phyloP scores from a whole-genome alignment of 768 basidiomycete species.

The Lactarius vividus region DNA sequence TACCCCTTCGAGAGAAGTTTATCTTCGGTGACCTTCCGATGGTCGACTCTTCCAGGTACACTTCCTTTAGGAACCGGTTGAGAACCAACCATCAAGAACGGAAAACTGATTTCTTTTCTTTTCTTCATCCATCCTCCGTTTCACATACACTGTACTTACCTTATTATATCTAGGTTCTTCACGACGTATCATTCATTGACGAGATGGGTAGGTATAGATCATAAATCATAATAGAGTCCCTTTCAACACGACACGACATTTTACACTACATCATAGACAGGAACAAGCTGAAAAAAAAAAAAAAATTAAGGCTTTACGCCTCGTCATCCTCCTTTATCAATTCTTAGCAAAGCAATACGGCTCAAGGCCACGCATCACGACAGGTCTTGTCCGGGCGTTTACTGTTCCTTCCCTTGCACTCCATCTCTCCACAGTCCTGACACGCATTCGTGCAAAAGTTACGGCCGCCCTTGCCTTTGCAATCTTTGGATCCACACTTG shows the following conservation, averaged over 20 bases:
- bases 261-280: slow-evolving; percentile 3
- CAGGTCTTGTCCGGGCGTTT: slow-evolving; percentile 75
- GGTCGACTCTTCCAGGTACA: slow-evolving; percentile 17
- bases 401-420: slow-evolving; percentile 76
- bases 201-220: neutral
- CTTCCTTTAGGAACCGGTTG: slow-evolving; percentile 16
- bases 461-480: slow-evolving; percentile 80
- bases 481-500: slow-evolving; percentile 78
- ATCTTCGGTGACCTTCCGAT: slow-evolving; percentile 13
- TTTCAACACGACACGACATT: neutral
- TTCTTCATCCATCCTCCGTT: neutral
- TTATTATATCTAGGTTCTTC: neutral
- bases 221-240: neutral
- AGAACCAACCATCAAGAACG: slow-evolving; percentile 16
- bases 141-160: neutral
- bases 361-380: slow-evolving; percentile 48
- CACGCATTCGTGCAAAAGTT: slow-evolving; percentile 70
- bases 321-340: neutral
- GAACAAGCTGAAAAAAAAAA: neutral
- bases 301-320: no score
- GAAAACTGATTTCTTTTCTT: slow-evolving; percentile 15
- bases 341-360: neutral
- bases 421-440: slow-evolving; percentile 79
- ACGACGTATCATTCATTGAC: neutral
- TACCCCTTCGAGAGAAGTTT: neutral